phyloP scores from a whole-genome alignment of 257 asterid genomes.

The Solanum tacnaense region DNA sequence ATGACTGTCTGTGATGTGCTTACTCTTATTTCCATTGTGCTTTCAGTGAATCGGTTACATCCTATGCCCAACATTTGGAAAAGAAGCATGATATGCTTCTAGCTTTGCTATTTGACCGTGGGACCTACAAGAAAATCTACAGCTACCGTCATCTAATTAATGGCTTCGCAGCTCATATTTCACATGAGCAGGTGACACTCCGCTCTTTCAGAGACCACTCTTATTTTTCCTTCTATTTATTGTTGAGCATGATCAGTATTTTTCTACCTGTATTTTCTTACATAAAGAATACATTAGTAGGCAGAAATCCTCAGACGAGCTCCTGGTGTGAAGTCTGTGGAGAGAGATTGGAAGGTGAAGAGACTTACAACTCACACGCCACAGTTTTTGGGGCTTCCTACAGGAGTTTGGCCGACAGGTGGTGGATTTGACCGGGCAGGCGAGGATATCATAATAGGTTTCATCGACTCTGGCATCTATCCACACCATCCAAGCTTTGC shows the following conservation, averaged over 20 bases:
- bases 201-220: constrained; percentile 3
- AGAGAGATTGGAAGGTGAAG: constrained; percentile 95
- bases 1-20: neutral
- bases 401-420: constrained; percentile 97
- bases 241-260: neutral
- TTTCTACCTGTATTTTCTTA: constrained; percentile 26
- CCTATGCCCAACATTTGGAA: constrained; percentile 70
- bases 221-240: neutral
- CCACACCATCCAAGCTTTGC: constrained; percentile 95
- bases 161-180: constrained; percentile 81
- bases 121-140: constrained; percentile 75
- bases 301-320: constrained; percentile 77
- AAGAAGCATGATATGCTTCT: constrained; percentile 95
- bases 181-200: constrained; percentile 83
- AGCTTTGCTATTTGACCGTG: constrained; percentile 70
- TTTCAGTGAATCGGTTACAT: constrained; percentile 59
- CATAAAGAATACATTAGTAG: constrained; percentile 43
- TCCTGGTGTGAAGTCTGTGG: constrained; percentile 84
- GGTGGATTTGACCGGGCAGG: constrained; percentile 97
- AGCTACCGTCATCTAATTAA: constrained; percentile 90
- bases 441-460: constrained; percentile 85
- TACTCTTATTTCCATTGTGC: neutral
- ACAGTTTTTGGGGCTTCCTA: constrained; percentile 92
- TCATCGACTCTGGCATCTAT: constrained; percentile 93
- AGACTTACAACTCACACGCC: constrained; percentile 97